Conservation (phyloP, 768 basidiomycete species). For the Gyrodon lividus region DNA sequence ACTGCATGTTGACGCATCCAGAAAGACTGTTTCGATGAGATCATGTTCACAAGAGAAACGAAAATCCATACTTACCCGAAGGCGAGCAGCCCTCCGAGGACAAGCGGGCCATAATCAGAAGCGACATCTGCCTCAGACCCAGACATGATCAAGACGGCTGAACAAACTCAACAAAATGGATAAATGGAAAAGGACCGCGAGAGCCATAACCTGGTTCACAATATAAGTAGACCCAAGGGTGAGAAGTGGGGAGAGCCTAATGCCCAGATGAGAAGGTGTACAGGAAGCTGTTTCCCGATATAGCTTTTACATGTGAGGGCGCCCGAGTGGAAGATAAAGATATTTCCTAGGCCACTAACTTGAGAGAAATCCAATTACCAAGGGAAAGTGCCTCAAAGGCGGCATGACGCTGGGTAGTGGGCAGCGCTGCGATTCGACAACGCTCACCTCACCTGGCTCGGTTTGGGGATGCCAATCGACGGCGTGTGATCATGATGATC, state of each 20-base stretch:
- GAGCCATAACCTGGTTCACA: neutral
- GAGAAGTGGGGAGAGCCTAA: neutral
- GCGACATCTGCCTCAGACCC: neutral
- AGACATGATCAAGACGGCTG: conserved; percentile 3
- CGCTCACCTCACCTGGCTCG: too few species aligned
- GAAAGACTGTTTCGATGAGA: conserved; percentile 17
- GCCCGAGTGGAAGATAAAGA: too few species aligned
- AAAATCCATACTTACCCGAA: conserved; percentile 14
- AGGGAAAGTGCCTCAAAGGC: neutral
- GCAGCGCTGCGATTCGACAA: too few species aligned
- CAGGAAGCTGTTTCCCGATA: neutral
- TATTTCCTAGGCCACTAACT: too few species aligned
- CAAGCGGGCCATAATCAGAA: conserved; percentile 16
- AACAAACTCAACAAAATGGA: neutral
- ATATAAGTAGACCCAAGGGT: conserved; percentile 5
- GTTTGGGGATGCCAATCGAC: too few species aligned
- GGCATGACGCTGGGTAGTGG: too few species aligned
- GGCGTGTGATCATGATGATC: too few species aligned
- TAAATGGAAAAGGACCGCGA: neutral
- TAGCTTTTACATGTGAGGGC: neutral
- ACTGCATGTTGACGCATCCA: conserved; percentile 28
- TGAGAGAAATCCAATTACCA: neutral
- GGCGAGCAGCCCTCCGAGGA: conserved; percentile 23
- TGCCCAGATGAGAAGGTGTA: neutral
- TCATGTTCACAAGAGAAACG: neutral